Conservation (phyloP, 371 early-diverging fungal genomes). For the Circinella minor region DNA sequence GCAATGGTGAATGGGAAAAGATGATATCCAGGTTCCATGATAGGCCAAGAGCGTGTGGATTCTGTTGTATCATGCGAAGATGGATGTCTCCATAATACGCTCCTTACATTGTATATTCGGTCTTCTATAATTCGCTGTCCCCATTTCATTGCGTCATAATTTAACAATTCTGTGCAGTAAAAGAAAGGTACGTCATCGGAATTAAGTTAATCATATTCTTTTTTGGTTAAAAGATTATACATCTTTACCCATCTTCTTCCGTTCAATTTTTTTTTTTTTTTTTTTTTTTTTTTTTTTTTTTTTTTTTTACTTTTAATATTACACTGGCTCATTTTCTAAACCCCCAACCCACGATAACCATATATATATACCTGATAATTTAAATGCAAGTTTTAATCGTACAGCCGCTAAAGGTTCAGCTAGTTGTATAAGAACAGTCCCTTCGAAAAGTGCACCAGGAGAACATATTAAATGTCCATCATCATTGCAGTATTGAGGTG, state of each 20-base stretch:
- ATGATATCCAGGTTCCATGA: constrained; percentile 38
- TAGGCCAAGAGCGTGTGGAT: constrained; percentile 26
- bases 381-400: constrained; percentile 39
- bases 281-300: too few species aligned
- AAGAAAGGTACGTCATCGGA: too few species aligned
- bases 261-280: not conserved
- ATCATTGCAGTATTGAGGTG: constrained; percentile 16
- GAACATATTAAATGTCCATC: constrained; percentile 22
- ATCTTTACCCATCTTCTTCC: not conserved
- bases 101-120: constrained; percentile 37
- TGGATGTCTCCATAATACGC: constrained; percentile 34
- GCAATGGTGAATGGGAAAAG: constrained; percentile 42
- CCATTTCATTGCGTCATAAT: constrained; percentile 30
- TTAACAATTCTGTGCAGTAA: constrained; percentile 26
- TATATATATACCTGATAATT: constrained; percentile 30
- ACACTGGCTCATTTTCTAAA: too few species aligned
- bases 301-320: too few species aligned
- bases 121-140: constrained; percentile 24
- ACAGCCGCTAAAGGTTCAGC: constrained; percentile 37
- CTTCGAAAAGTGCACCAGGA: constrained; percentile 44
- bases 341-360: too few species aligned
- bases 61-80: not conserved
- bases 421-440: constrained; percentile 30
- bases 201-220: not conserved
- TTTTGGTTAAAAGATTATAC: not conserved